Conservation (phyloP, 1,139 yeast species). For the Hyphopichia buzzinii region DNA sequence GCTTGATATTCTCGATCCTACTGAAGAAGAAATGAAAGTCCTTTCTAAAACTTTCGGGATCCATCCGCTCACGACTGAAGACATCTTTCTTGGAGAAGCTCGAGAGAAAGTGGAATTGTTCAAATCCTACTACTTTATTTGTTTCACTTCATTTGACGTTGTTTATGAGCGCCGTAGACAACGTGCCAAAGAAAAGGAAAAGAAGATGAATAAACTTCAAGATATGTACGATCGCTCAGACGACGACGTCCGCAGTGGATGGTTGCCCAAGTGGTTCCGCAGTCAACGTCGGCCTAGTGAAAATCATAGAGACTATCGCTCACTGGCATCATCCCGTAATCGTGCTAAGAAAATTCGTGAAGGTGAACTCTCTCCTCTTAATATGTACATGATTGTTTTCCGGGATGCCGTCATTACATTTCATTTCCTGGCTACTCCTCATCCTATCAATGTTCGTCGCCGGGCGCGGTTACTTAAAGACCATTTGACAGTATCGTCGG, state of each 20-base stretch:
- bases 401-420: slow-evolving; percentile 88
- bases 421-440: slow-evolving; percentile 94
- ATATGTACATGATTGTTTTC: slow-evolving; percentile 90
- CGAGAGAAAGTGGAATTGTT: slow-evolving; percentile 94
- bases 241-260: slow-evolving; percentile 1
- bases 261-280: slow-evolving; percentile 2
- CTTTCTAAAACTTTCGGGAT: slow-evolving; percentile 88
- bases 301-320: slow-evolving; percentile 5
- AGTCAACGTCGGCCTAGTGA: slow-evolving; percentile 4
- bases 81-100: slow-evolving; percentile 88
- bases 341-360: slow-evolving; percentile 44
- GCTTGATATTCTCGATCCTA: slow-evolving; percentile 90
- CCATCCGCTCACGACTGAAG: slow-evolving; percentile 95
- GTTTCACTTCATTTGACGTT: slow-evolving; percentile 90
- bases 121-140: slow-evolving; percentile 83
- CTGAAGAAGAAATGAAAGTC: slow-evolving; percentile 96
- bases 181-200: slow-evolving; percentile 43
- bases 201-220: slow-evolving; percentile 37
- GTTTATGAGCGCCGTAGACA: slow-evolving; percentile 67
- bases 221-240: slow-evolving; percentile 32
- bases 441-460: slow-evolving; percentile 91
- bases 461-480: slow-evolving; percentile 86
- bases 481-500: slow-evolving; percentile 86
- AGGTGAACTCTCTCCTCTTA: slow-evolving; percentile 84
- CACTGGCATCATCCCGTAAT: slow-evolving; percentile 25